Evolutionary conservation across 345 rosid genomes (phyloP).

Genomic region (Lagerstroemia speciosa): DNA sequence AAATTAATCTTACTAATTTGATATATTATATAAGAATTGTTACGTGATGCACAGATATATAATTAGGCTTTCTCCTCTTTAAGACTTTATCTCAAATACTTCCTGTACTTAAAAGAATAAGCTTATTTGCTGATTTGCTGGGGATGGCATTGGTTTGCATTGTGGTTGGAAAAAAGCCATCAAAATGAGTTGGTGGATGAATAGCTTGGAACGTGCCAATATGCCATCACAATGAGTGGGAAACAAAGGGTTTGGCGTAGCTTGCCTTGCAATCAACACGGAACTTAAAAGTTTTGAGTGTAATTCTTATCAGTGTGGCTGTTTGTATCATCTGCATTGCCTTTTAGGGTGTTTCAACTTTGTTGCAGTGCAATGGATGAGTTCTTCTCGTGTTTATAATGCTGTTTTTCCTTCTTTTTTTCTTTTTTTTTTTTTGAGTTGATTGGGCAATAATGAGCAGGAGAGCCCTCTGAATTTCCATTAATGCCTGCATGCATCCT

Average conservation of each 20-base stretch:
- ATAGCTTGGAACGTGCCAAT: conserved; percentile 19
- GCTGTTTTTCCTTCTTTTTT: too few relatives aligned
- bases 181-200: conserved; percentile 12
- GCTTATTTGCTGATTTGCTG: not conserved
- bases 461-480: too few relatives aligned
- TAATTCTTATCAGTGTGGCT: not conserved
- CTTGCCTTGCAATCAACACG: not conserved
- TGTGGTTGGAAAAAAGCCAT: conserved; percentile 12
- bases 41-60: too few relatives aligned
- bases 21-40: too few relatives aligned
- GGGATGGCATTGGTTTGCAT: not conserved
- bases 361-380: too few relatives aligned
- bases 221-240: not conserved
- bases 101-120: not conserved
- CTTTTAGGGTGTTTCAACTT: not conserved
- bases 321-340: not conserved
- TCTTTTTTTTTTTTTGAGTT: too few relatives aligned
- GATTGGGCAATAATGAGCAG: too few relatives aligned
- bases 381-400: too few relatives aligned
- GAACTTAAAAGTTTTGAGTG: not conserved
- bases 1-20: too few relatives aligned
- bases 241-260: too few relatives aligned
- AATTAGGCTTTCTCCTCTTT: too few relatives aligned
- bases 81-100: not conserved
- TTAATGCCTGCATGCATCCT: not conserved